These are phyloP conservation scores for Trametes elegans DNA, from an alignment of 768 basidiomycete genomes.

Conservation along the genomic window DNA sequence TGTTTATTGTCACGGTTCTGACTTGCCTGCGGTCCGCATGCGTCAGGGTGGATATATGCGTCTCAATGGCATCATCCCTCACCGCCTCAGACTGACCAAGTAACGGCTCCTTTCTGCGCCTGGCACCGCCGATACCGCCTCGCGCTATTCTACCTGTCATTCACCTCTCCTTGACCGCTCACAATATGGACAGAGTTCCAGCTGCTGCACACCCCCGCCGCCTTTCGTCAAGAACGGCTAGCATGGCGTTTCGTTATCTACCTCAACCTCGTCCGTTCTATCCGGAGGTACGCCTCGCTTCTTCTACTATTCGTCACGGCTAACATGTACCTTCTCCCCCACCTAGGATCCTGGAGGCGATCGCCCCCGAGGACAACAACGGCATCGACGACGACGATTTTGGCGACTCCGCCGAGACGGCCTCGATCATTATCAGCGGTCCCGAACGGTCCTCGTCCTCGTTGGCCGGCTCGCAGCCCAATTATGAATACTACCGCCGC, in stretches of 20 bases:
- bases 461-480: slow-evolving; percentile 43
- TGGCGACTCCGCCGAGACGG: slow-evolving; percentile 47
- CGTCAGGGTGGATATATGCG: slow-evolving; percentile 12
- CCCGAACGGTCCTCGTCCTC: slow-evolving; percentile 45
- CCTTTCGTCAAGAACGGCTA: slow-evolving; percentile 76
- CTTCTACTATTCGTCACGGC: not conserved
- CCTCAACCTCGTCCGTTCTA: slow-evolving; percentile 80
- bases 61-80: slow-evolving; percentile 2
- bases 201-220: slow-evolving; percentile 71
- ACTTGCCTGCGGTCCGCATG: not conserved
- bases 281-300: slow-evolving; percentile 55
- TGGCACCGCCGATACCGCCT: slow-evolving; percentile 5
- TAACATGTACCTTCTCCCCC: slow-evolving; percentile 1
- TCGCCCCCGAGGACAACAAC: slow-evolving; percentile 61
- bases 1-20: no score
- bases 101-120: not conserved
- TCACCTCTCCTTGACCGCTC: slow-evolving; percentile 14
- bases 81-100: slow-evolving; percentile 6
- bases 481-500: slow-evolving; percentile 60
- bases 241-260: slow-evolving; percentile 90
- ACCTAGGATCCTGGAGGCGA: slow-evolving; percentile 68
- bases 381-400: slow-evolving; percentile 59
- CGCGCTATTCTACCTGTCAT: not conserved
- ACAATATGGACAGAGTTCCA: slow-evolving; percentile 64
- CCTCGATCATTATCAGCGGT: slow-evolving; percentile 44